Conservation (phyloP, 2,329 filamentous ascomycete genomes). For the Sarocladiaceae sp. region DNA sequence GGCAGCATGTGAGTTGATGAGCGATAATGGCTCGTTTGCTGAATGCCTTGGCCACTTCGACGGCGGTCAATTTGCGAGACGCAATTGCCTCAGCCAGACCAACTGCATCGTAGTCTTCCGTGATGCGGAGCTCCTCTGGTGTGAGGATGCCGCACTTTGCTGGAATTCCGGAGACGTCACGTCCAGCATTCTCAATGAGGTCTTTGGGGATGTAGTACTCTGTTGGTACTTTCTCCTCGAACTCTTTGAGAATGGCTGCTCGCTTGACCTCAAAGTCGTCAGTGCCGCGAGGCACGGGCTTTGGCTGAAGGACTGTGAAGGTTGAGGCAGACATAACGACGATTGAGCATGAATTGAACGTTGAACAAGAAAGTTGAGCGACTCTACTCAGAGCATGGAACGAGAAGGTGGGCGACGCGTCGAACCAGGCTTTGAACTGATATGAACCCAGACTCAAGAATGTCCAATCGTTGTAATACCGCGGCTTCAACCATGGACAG, state of each 20-base stretch:
- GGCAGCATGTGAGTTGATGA: conserved; percentile 28
- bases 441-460: too few species aligned
- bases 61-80: conserved; percentile 23
- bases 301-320: conserved; percentile 15
- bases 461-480: too few species aligned
- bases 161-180: conserved; percentile 30
- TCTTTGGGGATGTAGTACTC: conserved; percentile 22
- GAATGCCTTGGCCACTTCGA: conserved; percentile 12
- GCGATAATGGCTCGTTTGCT: conserved; percentile 14
- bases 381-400: too few species aligned
- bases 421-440: too few species aligned
- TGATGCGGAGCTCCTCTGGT: conserved; percentile 41
- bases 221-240: conserved; percentile 27
- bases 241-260: conserved; percentile 21
- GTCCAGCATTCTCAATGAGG: conserved; percentile 14
- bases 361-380: too few species aligned
- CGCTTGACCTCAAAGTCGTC: conserved; percentile 20
- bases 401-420: too few species aligned
- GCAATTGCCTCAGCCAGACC: conserved; percentile 36
- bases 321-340: conserved; percentile 2
- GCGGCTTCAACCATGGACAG: too few species aligned
- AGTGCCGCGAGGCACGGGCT: conserved; percentile 16
- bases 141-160: conserved; percentile 38
- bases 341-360: neutral
- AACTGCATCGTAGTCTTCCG: conserved; percentile 39